Percentiles rank a stretch among this genome's conserved stretches.
Evolutionary conservation across 495 filamentous ascomycete genomes (phyloP).

Genomic region (Aspergillus leporis): DNA sequence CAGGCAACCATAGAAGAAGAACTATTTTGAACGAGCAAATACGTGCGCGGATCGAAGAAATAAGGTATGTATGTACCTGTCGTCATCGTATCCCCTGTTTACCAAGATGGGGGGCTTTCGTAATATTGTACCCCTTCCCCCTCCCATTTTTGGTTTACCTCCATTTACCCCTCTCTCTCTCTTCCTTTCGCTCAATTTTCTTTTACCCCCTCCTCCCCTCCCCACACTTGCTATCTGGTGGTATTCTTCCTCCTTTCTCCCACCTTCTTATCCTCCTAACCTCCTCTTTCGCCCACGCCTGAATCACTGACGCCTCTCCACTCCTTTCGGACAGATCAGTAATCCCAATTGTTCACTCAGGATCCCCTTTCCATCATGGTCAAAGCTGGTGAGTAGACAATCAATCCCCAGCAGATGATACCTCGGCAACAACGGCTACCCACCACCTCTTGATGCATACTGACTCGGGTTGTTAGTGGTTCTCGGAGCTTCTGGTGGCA

Average conservation of each 20-base stretch:
- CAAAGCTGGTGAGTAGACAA: slow-evolving; percentile 69
- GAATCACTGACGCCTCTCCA: not conserved
- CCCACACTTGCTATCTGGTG: slow-evolving; percentile 6
- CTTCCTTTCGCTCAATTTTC: slow-evolving; percentile 22
- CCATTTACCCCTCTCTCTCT: slow-evolving; percentile 10
- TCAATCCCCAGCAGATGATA: not conserved
- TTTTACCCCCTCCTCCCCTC: slow-evolving; percentile 20
- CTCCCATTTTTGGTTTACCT: not conserved
- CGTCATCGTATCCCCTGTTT: not conserved
- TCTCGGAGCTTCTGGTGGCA: slow-evolving; percentile 94
- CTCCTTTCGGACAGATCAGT: not conserved
- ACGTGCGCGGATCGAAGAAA: too few species aligned
- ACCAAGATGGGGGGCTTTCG: not conserved
- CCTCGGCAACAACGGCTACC: not conserved
- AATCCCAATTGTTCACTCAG: not conserved
- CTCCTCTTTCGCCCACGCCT: not conserved
- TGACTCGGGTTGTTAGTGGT: slow-evolving; percentile 60
- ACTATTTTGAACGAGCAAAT: too few species aligned
- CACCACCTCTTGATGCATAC: not conserved
- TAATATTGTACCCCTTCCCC: not conserved
- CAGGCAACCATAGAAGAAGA: too few species aligned
- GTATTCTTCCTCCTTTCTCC: slow-evolving; percentile 16
- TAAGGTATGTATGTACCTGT: not conserved
- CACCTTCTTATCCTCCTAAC: slow-evolving; percentile 14
- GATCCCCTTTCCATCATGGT: slow-evolving; percentile 64